Evolutionary conservation across 2,329 filamentous ascomycete genomes (phyloP), one percentile per base, ranked within the genome.

Genomic region (Xylogone sp.): DNA sequence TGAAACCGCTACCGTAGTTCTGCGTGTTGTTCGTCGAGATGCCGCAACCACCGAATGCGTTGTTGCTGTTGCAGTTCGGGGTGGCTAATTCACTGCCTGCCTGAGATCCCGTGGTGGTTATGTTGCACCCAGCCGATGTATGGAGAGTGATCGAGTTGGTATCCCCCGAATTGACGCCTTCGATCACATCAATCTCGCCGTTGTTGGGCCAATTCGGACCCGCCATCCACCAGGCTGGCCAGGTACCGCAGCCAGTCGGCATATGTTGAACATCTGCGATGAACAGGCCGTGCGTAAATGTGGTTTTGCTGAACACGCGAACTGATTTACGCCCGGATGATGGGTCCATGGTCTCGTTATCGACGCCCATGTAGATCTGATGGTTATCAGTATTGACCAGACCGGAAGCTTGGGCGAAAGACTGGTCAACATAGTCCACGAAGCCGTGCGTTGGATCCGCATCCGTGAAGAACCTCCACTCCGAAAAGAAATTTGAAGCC

Each of bases 371-470:
- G 50, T 72, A 75, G 12, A 39, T 18, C 56, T 75, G 75, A 46
- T 73, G 72, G 52, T 77, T 71, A 44, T 74, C 65, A 55, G 76
- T 79, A 54, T 77, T 78, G 51, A 84, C 82, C 13, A 90, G 73
- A 19, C 78, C 77, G 42, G 70, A 65, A n/a, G 65, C 64, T 53
- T 78, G 75, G 48, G 88, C 87, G 16, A 69, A 27, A 10, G 24
- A 27, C 10, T 27, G 24, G 24, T 10, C 10, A 10, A 27, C 24
- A 27, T 71, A 22, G 64, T 75, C 69, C 34, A 88, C 86, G 59
- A 79, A 87, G 44, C 86, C 86, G 56, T 83, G 68, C 18, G 79
- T 87, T 1, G 78, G 82, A 59, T 90, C 85, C 4, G 54, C 52
- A 2, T 69, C 69, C 21, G 73, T 69, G 53, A 75, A 69, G 65